Evolutionary conservation across 495 filamentous ascomycete species (phyloP).

Genomic region (Chaetomium cochliodes): DNA sequence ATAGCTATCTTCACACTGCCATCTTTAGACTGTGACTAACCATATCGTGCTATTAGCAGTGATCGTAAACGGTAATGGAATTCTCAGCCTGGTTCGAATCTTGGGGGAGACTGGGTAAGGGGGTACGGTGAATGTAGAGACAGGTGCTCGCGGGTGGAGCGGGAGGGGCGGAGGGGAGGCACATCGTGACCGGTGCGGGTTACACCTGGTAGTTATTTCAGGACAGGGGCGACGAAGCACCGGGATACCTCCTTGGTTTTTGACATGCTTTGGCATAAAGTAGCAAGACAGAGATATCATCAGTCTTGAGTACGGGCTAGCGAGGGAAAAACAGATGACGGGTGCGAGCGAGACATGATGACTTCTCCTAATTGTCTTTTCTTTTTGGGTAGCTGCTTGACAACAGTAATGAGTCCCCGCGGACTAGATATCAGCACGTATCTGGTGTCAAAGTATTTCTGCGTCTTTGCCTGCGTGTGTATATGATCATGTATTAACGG

Average conservation of each 20-base stretch:
- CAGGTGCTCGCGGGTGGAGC: neutral
- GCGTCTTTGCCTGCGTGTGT: neutral
- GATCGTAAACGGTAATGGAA: slow-evolving; percentile 34
- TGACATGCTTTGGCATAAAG: slow-evolving; percentile 13
- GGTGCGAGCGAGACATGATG: slow-evolving; percentile 1
- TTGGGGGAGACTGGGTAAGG: neutral
- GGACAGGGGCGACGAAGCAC: neutral
- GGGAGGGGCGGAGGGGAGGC: neutral
- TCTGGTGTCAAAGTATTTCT: neutral
- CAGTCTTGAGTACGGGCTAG: slow-evolving; percentile 10
- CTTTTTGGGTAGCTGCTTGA: neutral
- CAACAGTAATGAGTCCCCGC: neutral
- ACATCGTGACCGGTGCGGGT: neutral
- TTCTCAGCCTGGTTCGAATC: neutral
- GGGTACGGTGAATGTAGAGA: neutral
- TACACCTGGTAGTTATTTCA: neutral
- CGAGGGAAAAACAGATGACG: slow-evolving; percentile 1
- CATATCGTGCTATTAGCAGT: slow-evolving; percentile 15
- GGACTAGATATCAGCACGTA: neutral
- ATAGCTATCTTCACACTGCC: neutral
- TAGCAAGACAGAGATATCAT: slow-evolving; percentile 8
- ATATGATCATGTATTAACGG: too few relatives aligned
- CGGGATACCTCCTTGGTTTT: slow-evolving; percentile 10
- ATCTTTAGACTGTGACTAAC: neutral
- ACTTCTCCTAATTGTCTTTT: neutral